Evolutionary conservation across 768 basidiomycete genomes (phyloP).

Genomic region (Boletellus sp.): DNA sequence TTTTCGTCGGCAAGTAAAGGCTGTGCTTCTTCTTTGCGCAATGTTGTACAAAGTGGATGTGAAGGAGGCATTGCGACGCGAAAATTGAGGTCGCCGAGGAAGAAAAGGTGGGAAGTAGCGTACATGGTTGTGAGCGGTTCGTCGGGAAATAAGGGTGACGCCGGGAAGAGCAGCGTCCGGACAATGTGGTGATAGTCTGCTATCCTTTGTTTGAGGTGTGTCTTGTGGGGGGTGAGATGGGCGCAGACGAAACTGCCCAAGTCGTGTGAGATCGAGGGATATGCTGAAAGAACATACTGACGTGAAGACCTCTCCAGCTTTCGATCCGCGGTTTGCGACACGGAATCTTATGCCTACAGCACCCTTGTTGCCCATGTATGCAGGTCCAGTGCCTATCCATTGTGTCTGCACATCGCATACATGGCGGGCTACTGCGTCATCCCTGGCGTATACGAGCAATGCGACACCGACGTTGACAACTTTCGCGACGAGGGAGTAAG

Average conservation of each 20-base stretch:
- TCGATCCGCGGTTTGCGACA: constrained; percentile 51
- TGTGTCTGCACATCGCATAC: constrained; percentile 65
- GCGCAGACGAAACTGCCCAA: constrained; percentile 78
- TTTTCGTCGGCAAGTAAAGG: constrained; percentile 46
- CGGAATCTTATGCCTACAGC: constrained; percentile 87
- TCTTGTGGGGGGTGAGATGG: constrained; percentile 82
- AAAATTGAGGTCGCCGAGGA: constrained; percentile 94
- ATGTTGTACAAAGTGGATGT: constrained; percentile 41
- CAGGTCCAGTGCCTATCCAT: constrained; percentile 72
- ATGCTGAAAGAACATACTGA: constrained; percentile 39
- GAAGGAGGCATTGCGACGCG: constrained; percentile 63
- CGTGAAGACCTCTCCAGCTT: constrained; percentile 78
- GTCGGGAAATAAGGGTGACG: constrained; percentile 40
- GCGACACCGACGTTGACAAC: constrained; percentile 86
- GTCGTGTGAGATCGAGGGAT: constrained; percentile 1
- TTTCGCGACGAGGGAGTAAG: constrained; percentile 74
- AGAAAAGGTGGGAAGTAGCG: constrained; percentile 85
- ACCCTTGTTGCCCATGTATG: constrained; percentile 91
- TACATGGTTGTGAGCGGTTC: constrained; percentile 59
- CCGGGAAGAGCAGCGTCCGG: constrained; percentile 70
- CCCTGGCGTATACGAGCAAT: constrained; percentile 80
- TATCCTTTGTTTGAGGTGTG: constrained; percentile 61
- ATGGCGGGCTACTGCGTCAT: constrained; percentile 57
- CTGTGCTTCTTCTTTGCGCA: constrained; percentile 35
- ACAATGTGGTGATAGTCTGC: constrained; percentile 82